Base-by-base conservation (phyloP, 75 land plant genomes). In the Cunninghamia lanceolata region DNA sequence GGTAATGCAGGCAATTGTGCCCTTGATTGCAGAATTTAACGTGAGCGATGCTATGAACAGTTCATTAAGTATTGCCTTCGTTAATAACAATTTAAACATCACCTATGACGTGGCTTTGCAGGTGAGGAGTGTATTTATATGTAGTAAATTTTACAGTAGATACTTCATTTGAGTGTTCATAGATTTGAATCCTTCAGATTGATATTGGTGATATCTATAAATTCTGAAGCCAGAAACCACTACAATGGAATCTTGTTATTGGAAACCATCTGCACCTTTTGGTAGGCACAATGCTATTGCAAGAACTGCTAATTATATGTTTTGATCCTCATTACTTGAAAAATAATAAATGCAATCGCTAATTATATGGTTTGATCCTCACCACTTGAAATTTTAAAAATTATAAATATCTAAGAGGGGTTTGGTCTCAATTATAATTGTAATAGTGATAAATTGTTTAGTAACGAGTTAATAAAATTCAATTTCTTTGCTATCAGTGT, bases 1-100 rank as follows among this genome's bases (percentile, higher is more conserved):
- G 84, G 87, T 96, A 40, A 94, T 97, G 89, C 88, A 89, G 78
- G 95, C 98, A n/a, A 83, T 96, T 28, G 35, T 77, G 30, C 95
- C 95, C 68, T 85, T 95, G 54, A 66, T 89, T n/a, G 14, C 85
- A 4, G 46, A 87, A 11, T 88, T 90, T 36, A 56, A 84, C 3
- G 63, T 73, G 25, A 75, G 74, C 53, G 85, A 84, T 28, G 68
- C 52, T 79, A 80, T 88, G 14, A 71, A 56, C 39, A 80, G 90
- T 43, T 88, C 81, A 68, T 85, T 91, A 68, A 92, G 91, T 85
- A 85, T 96, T 85, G 73, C 87, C 3, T 73, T 96, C 16, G 85
- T 96, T 30, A 88, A 91, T 86, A 92, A 93, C 71, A 90, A 90
- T 86, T 88, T 91, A 19, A 89, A 86, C 63, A 85, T 79, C 87